Conservation (phyloP, 2,329 filamentous ascomycete species). For the Aspergillus tubingensis region DNA sequence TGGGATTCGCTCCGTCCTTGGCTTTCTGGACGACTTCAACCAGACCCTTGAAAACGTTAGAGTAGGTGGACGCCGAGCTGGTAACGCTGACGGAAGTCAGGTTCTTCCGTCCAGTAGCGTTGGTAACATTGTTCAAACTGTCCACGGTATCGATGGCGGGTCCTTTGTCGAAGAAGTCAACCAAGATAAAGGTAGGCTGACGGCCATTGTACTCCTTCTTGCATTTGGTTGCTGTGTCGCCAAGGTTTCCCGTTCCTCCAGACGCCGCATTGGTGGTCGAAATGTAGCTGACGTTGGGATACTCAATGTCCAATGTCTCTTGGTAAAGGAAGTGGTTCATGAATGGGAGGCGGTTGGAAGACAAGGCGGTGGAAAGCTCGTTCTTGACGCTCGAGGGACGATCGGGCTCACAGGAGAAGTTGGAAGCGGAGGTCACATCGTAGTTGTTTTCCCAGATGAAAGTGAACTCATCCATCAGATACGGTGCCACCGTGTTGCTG, state of each 20-base stretch:
- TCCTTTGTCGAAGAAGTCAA: conserved; percentile 77
- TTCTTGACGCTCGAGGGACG: conserved; percentile 60
- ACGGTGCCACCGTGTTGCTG: conserved; percentile 39
- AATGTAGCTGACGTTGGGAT: conserved; percentile 64
- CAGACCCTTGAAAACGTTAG: conserved; percentile 42
- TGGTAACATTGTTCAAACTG: conserved; percentile 60
- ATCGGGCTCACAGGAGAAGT: conserved; percentile 72
- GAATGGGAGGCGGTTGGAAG: conserved; percentile 65
- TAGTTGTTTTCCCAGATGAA: conserved; percentile 71
- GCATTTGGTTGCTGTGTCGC: conserved; percentile 54
- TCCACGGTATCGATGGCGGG: conserved; percentile 71
- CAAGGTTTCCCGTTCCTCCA: conserved; percentile 57
- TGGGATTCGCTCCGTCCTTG: conserved; percentile 39
- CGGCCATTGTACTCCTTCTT: conserved; percentile 57
- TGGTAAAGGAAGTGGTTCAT: conserved; percentile 79
- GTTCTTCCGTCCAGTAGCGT: conserved; percentile 46
- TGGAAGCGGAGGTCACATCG: conserved; percentile 61
- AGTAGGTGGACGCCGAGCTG: conserved; percentile 31
- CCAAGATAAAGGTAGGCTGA: conserved; percentile 71
- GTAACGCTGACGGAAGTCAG: conserved; percentile 31
- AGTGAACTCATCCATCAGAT: conserved; percentile 47
- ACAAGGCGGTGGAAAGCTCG: conserved; percentile 52
- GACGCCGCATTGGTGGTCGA: conserved; percentile 65
- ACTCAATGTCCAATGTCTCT: conserved; percentile 55
- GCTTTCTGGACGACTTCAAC: conserved; percentile 41